phyloP scores from a whole-genome alignment of 2,329 filamentous ascomycete species.

The Phialophora macrospora region DNA sequence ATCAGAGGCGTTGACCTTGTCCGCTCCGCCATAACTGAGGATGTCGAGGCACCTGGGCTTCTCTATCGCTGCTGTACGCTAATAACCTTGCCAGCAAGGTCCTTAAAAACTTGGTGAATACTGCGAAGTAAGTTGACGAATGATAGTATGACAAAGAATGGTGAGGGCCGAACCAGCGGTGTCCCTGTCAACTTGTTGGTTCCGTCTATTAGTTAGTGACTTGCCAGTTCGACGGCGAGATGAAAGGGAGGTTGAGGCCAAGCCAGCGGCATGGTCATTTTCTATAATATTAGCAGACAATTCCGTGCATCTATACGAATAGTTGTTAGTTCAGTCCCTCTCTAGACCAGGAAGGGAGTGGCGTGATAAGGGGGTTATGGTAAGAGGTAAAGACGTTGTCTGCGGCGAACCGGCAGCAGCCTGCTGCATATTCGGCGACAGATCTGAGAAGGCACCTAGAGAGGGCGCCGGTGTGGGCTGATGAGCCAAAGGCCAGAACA shows the following conservation, averaged over 20 bases:
- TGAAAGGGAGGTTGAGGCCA: background rate
- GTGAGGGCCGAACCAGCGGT: background rate
- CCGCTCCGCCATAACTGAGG: slow-evolving; percentile 58
- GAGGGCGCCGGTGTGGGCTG: background rate
- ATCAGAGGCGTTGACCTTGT: slow-evolving; percentile 82
- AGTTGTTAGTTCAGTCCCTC: background rate
- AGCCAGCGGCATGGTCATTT: background rate
- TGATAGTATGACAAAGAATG: background rate
- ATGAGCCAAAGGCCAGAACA: background rate
- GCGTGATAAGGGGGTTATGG: background rate
- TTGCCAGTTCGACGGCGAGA: background rate
- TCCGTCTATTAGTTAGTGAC: background rate
- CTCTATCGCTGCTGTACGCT: background rate
- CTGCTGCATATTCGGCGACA: background rate
- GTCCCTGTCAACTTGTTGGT: background rate
- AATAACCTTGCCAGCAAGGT: slow-evolving; percentile 31
- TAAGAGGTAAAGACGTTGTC: background rate
- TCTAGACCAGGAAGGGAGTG: background rate
- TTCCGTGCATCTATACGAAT: background rate
- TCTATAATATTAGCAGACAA: background rate
- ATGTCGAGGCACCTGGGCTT: slow-evolving; percentile 11
- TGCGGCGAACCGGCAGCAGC: background rate
- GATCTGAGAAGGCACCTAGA: background rate
- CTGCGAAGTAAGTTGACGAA: background rate
- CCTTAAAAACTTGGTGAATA: slow-evolving; percentile 22